Conservation (phyloP, 176 grass and related monocot genomes). For the Bromus sterilis region DNA sequence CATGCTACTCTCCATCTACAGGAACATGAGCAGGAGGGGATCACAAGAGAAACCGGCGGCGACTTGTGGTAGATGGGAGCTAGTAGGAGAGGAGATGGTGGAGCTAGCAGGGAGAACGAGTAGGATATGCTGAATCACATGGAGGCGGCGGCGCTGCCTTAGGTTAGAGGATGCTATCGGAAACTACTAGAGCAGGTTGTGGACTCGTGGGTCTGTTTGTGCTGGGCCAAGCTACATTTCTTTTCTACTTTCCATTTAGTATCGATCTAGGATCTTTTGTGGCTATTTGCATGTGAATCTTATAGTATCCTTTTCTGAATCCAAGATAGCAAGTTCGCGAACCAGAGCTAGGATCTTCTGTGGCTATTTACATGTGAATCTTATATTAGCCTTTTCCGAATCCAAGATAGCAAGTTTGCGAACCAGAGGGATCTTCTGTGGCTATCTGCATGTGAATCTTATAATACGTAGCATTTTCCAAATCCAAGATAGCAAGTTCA, state of each 20-base stretch:
- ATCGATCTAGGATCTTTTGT: background rate
- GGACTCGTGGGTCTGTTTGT: background rate
- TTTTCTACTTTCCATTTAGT: background rate
- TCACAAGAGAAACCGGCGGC: no score
- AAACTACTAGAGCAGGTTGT: background rate
- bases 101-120: background rate
- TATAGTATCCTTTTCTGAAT: background rate
- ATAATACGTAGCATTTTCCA: background rate
- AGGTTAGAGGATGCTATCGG: background rate
- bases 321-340: background rate
- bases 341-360: background rate
- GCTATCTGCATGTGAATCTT: background rate
- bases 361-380: background rate
- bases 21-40: background rate
- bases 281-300: background rate
- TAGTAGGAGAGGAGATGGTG: no score
- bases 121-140: background rate
- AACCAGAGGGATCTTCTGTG: background rate
- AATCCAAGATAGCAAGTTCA: background rate
- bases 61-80: background rate
- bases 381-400: background rate
- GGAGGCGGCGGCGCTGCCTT: background rate
- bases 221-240: background rate
- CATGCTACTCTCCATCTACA: background rate
- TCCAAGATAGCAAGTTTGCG: background rate